These are phyloP conservation scores for Spathaspora hagerdaliae DNA, from an alignment of 805 yeast species.

Conservation along the genomic window DNA sequence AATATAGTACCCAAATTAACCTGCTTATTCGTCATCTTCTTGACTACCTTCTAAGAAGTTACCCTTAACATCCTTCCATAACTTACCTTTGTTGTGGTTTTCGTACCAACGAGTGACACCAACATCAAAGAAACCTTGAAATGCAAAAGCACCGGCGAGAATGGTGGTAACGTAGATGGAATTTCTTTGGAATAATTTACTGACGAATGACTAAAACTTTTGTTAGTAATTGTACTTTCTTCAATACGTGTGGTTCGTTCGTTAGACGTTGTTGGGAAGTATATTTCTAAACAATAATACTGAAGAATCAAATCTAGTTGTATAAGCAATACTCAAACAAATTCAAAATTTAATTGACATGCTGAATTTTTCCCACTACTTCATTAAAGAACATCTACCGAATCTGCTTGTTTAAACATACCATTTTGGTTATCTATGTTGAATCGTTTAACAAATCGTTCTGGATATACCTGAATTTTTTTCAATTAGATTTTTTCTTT, in stretches of 20 bases:
- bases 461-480: not conserved
- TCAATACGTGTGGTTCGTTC: no score
- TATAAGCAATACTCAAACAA: no score
- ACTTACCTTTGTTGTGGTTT: conserved; percentile 76
- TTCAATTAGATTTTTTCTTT: not conserved
- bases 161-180: conserved; percentile 80
- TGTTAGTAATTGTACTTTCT: conserved; percentile 4
- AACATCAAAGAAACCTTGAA: conserved; percentile 72
- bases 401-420: not conserved
- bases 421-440: conserved; percentile 1
- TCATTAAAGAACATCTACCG: not conserved
- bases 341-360: not conserved
- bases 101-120: conserved; percentile 70
- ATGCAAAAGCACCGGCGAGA: conserved; percentile 79
- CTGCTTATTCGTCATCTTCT: conserved; percentile 47
- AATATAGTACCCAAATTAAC: not conserved
- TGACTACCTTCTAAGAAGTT: conserved; percentile 52
- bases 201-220: conserved; percentile 3
- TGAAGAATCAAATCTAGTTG: no score
- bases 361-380: not conserved
- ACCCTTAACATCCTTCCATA: conserved; percentile 77
- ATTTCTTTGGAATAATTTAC: conserved; percentile 72
- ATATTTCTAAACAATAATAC: no score
- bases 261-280: no score
- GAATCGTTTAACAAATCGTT: not conserved